phyloP scores from a whole-genome alignment of 306 rosid genomes.

The Crataegus laevigata region DNA sequence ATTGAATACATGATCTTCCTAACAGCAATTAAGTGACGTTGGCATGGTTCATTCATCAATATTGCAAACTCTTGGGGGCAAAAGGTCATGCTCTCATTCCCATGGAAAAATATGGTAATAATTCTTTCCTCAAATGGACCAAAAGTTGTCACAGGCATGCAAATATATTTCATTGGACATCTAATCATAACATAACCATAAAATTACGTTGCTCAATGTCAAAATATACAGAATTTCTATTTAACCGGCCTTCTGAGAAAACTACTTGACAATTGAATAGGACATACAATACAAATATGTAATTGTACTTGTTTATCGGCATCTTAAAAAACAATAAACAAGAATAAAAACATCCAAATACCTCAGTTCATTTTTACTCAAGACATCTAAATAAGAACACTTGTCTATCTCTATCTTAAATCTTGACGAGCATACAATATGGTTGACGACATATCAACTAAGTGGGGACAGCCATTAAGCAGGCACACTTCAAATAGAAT shows the following conservation, averaged over 20 bases:
- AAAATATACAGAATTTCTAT: slow-evolving; percentile 6
- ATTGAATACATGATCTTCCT: slow-evolving; percentile 77
- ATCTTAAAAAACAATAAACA: background rate
- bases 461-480: background rate
- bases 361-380: background rate
- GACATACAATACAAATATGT: background rate
- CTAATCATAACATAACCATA: slow-evolving; percentile 34
- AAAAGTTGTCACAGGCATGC: slow-evolving; percentile 39
- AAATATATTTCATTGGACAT: slow-evolving; percentile 22
- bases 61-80: slow-evolving; percentile 57
- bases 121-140: slow-evolving; percentile 40
- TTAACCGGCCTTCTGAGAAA: slow-evolving; percentile 1
- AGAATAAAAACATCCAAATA: background rate
- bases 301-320: background rate
- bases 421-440: background rate
- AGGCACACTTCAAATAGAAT: background rate
- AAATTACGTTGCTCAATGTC: slow-evolving; percentile 17
- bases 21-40: slow-evolving; percentile 74
- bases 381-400: background rate
- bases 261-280: background rate
- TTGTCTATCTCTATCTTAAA: background rate
- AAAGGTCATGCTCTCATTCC: slow-evolving; percentile 48
- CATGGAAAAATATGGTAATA: slow-evolving; percentile 41
- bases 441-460: background rate
- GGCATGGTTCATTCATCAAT: slow-evolving; percentile 79